A percentile compares a stretch with the other conserved stretches of the same genome.
Evolutionary conservation across 441 rosid species (phyloP).

Genomic region (Omphalea diandra): DNA sequence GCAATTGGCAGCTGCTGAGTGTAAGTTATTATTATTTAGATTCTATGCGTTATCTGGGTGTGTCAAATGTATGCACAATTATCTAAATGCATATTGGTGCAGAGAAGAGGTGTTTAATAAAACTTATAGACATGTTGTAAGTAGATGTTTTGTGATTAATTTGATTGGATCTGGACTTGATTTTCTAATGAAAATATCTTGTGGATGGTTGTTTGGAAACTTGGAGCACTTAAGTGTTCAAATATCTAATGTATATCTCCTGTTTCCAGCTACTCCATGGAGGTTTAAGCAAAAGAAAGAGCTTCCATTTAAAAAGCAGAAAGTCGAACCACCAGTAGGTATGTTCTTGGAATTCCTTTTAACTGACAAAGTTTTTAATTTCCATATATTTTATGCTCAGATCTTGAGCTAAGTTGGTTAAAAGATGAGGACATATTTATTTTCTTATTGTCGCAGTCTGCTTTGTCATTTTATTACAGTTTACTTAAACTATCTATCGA

Average conservation of each 20-base stretch:
- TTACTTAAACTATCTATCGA: slow-evolving; percentile 27
- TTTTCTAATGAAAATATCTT: neutral
- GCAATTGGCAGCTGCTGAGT: slow-evolving; percentile 79
- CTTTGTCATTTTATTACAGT: slow-evolving; percentile 14
- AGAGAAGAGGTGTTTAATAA: neutral
- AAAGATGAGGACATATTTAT: slow-evolving; percentile 5
- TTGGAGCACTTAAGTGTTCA: neutral
- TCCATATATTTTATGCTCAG: neutral
- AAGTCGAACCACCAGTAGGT: slow-evolving; percentile 74
- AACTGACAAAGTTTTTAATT: neutral
- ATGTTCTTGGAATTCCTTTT: slow-evolving; percentile 13
- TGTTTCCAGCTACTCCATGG: slow-evolving; percentile 72
- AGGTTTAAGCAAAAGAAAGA: slow-evolving; percentile 72
- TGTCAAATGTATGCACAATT: neutral
- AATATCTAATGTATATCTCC: slow-evolving; percentile 16
- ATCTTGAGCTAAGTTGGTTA: neutral
- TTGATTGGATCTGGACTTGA: neutral
- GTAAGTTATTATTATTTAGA: slow-evolving; percentile 42
- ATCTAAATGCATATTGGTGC: neutral
- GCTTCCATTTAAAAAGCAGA: slow-evolving; percentile 74
- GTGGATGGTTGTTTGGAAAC: neutral
- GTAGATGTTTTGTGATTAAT: neutral
- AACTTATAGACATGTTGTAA: neutral
- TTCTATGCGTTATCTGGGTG: slow-evolving; percentile 10
- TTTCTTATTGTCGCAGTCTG: neutral